Evolutionary conservation across 176 grass and related monocot species (phyloP).

Genomic region (Oryza australiensis): DNA sequence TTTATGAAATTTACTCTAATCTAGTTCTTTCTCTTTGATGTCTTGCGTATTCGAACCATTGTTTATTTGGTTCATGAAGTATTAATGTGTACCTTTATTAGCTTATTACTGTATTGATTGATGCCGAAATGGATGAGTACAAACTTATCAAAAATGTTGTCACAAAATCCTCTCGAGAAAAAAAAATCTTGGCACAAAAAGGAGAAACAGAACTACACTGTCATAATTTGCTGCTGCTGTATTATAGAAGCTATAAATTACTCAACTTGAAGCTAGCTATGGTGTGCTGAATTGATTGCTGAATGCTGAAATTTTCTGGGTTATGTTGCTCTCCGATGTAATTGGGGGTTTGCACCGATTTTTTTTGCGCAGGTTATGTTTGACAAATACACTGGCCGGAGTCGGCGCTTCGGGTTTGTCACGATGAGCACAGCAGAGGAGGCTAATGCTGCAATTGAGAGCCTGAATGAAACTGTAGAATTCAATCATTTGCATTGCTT

Average conservation of each 20-base stretch:
- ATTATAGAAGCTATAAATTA: not conserved
- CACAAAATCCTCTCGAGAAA: too few species aligned
- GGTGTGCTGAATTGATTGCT: not conserved
- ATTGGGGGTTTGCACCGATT: not conserved
- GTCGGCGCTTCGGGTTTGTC: slow-evolving; percentile 91
- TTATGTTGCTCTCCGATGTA: not conserved
- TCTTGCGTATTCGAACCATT: not conserved
- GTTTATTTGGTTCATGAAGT: not conserved
- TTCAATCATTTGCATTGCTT: not conserved
- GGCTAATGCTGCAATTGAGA: slow-evolving; percentile 59
- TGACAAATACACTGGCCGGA: slow-evolving; percentile 91
- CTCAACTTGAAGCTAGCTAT: not conserved
- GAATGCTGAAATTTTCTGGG: not conserved
- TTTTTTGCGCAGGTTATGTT: slow-evolving; percentile 81
- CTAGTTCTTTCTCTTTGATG: not conserved
- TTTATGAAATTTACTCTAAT: not conserved
- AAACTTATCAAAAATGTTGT: not conserved
- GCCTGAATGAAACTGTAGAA: slow-evolving; percentile 74
- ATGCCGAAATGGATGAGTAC: not conserved
- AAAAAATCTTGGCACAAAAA: not conserved
- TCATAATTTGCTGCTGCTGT: not conserved
- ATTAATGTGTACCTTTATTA: not conserved
- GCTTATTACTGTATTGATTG: not conserved
- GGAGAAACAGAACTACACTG: not conserved
- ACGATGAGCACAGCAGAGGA: slow-evolving; percentile 75